These are phyloP conservation scores for Mrakia frigida DNA, from an alignment of 768 basidiomycete genomes.

Conservation along the genomic window DNA sequence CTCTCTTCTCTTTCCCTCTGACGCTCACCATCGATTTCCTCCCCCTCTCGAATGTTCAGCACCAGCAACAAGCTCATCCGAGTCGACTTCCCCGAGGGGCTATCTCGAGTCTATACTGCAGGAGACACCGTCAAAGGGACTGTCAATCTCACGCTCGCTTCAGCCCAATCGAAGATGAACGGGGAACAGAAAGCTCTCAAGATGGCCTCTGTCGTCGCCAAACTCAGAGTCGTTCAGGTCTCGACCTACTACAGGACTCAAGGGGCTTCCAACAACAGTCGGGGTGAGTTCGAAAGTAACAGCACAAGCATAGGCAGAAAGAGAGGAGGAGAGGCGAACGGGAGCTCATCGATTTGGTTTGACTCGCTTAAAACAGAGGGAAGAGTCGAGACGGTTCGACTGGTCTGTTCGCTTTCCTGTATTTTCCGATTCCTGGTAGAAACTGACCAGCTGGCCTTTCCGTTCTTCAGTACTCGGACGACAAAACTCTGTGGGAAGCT, in stretches of 20 bases:
- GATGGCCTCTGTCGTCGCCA: background rate
- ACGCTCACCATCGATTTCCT: background rate
- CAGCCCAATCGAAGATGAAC: background rate
- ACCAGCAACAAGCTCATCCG: background rate
- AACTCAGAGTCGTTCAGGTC: background rate
- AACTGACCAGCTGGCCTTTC: background rate
- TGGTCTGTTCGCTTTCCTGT: background rate
- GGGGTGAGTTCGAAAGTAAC: background rate
- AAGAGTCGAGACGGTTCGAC: background rate
- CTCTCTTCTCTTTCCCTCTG: background rate
- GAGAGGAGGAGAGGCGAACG: background rate
- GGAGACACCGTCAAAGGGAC: background rate
- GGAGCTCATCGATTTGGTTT: background rate
- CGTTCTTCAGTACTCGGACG: background rate
- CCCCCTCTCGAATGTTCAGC: background rate
- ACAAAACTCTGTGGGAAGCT: background rate
- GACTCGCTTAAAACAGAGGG: background rate
- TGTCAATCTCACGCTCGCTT: background rate
- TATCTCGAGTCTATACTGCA: background rate
- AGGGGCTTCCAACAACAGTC: background rate
- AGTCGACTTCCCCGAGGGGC: background rate
- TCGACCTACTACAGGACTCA: background rate
- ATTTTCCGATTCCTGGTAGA: no score
- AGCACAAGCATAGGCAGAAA: no score
- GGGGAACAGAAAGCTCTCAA: background rate